phyloP scores from a whole-genome alignment of 2,329 filamentous ascomycete genomes.

The Penicillium hordei region DNA sequence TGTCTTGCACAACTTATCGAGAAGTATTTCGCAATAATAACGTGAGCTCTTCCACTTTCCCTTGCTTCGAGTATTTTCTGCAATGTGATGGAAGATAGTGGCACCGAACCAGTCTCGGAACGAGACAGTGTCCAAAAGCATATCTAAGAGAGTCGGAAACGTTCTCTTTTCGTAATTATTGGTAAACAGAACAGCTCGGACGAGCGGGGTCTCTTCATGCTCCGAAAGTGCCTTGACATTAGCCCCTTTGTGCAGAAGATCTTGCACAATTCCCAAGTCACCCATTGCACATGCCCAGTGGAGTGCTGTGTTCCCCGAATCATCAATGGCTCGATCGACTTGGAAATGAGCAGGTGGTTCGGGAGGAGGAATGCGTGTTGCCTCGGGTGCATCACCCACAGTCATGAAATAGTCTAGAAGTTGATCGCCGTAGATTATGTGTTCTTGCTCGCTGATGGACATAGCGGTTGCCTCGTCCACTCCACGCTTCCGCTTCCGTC shows the following conservation, averaged over 20 bases:
- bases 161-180: constrained; percentile 95
- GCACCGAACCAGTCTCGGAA: constrained; percentile 76
- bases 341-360: constrained; percentile 83
- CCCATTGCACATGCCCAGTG: constrained; percentile 99
- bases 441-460: constrained; percentile 71
- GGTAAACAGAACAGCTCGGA: constrained; percentile 92
- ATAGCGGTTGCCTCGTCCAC: constrained; percentile 60
- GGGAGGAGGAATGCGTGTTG: constrained; percentile 60
- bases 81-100: constrained; percentile 92
- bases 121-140: constrained; percentile 79
- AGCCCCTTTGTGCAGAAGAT: constrained; percentile 79
- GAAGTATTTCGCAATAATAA: constrained; percentile 89
- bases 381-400: constrained; percentile 70
- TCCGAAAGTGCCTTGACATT: constrained; percentile 69
- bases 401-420: constrained; percentile 94
- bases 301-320: constrained; percentile 85
- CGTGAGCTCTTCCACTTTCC: constrained; percentile 85
- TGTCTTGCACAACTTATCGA: constrained; percentile 80
- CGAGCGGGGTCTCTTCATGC: constrained; percentile 81
- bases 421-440: constrained; percentile 88
- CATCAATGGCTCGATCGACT: constrained; percentile 88
- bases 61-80: constrained; percentile 79
- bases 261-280: constrained; percentile 85
- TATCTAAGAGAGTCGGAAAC: constrained; percentile 79
- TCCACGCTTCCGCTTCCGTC: constrained; percentile 74